phyloP scores from a whole-genome alignment of 2,329 filamentous ascomycete genomes.

The Alternaria gaisen region DNA sequence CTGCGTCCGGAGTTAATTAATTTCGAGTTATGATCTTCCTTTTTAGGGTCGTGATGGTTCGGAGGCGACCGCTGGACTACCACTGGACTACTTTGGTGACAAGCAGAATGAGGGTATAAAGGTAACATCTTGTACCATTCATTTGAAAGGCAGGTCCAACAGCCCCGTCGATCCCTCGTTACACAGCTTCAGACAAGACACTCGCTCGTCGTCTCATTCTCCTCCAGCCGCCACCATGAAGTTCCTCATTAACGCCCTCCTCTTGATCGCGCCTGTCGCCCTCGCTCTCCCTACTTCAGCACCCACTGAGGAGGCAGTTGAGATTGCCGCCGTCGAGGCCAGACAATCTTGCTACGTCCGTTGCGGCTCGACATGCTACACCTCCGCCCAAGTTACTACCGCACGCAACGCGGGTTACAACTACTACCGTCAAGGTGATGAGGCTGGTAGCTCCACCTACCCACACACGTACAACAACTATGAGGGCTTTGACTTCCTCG shows the following conservation, averaged over 20 bases:
- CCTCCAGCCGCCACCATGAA: slow-evolving; percentile 22
- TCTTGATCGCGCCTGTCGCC: slow-evolving; percentile 25
- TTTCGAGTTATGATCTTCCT: slow-evolving; percentile 23
- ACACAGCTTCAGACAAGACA: slow-evolving; percentile 10
- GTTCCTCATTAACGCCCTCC: slow-evolving; percentile 29
- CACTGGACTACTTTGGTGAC: neutral
- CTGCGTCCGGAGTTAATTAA: slow-evolving; percentile 21
- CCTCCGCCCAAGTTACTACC: slow-evolving; percentile 57
- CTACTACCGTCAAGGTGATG: slow-evolving; percentile 56
- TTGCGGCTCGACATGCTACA: slow-evolving; percentile 66
- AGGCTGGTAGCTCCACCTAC: slow-evolving; percentile 57
- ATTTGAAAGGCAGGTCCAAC: slow-evolving; percentile 6
- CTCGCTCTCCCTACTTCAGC: slow-evolving; percentile 33
- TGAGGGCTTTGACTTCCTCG: slow-evolving; percentile 68
- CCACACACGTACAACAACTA: slow-evolving; percentile 70
- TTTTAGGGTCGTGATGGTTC: slow-evolving; percentile 15
- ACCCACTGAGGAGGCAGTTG: slow-evolving; percentile 14
- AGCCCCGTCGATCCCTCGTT: slow-evolving; percentile 17
- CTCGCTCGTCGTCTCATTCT: slow-evolving; percentile 16
- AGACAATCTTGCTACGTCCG: slow-evolving; percentile 58
- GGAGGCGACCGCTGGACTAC: slow-evolving; percentile 26
- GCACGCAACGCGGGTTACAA: slow-evolving; percentile 63
- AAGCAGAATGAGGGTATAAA: slow-evolving; percentile 14
- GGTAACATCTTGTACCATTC: neutral
- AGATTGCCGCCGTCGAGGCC: slow-evolving; percentile 35